phyloP scores from a whole-genome alignment of 176 grass and related monocot genomes.

The Avena sativa region DNA sequence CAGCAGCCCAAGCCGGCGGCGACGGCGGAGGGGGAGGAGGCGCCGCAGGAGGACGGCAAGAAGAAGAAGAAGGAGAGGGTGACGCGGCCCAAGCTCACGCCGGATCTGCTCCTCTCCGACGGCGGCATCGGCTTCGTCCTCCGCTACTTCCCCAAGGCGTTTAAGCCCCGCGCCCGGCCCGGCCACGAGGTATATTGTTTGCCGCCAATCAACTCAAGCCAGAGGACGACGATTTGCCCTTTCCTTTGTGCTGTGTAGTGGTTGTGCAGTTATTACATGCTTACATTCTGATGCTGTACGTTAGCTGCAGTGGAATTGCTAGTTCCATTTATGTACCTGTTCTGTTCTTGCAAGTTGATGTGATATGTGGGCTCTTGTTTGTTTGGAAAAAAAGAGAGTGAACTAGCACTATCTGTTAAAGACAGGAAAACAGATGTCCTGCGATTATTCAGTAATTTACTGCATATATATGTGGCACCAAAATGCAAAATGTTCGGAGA shows the following conservation, averaged over 20 bases:
- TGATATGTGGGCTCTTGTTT: too few relatives aligned
- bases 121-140: conserved; percentile 80
- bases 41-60: neutral
- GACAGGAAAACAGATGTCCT: too few relatives aligned
- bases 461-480: neutral
- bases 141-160: conserved; percentile 76
- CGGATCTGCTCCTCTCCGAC: conserved; percentile 80
- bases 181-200: conserved; percentile 58
- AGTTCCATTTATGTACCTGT: too few relatives aligned
- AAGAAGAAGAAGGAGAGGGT: conserved; percentile 55
- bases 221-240: neutral
- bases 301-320: too few relatives aligned
- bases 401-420: too few relatives aligned
- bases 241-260: too few relatives aligned
- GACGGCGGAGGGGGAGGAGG: neutral
- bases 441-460: neutral
- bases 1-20: neutral
- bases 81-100: conserved; percentile 75
- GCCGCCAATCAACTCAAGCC: neutral
- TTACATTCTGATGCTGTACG: neutral
- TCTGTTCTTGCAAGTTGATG: too few relatives aligned
- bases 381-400: too few relatives aligned
- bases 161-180: conserved; percentile 66
- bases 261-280: too few relatives aligned
- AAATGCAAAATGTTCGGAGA: neutral